These are phyloP conservation scores for Hypoxylon crocopeplum DNA, from an alignment of 495 filamentous ascomycete genomes.

Conservation along the genomic window DNA sequence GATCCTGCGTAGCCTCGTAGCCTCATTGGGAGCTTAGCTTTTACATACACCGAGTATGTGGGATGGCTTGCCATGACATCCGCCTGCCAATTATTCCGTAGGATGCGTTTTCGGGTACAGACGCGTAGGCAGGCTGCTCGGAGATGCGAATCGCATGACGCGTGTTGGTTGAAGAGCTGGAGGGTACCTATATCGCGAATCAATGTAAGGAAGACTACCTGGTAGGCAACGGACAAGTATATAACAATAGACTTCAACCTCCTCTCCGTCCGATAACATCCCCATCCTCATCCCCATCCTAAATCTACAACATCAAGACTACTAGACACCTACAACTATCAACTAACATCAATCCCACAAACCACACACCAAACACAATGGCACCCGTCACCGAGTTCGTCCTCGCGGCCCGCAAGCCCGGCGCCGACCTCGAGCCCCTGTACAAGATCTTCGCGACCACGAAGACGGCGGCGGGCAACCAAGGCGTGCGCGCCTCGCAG, in stretches of 20 bases:
- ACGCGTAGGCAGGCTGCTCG: background rate
- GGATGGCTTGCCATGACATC: no score
- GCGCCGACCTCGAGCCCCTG: background rate
- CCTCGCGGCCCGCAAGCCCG: conserved; percentile 7
- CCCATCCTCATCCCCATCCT: background rate
- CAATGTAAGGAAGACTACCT: background rate
- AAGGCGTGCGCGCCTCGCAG: conserved; percentile 1
- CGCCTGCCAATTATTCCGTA: conserved; percentile 10
- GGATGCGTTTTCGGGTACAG: background rate
- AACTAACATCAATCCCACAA: background rate
- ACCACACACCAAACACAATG: conserved; percentile 9
- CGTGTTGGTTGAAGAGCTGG: background rate
- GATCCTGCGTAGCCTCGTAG: conserved; percentile 13
- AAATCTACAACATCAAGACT: background rate
- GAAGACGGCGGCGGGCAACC: conserved; percentile 8
- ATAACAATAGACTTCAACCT: background rate
- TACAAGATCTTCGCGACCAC: background rate
- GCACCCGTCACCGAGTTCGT: conserved; percentile 27
- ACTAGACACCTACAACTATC: background rate
- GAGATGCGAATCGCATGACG: conserved; percentile 1
- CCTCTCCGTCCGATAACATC: background rate
- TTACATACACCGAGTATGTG: no score
- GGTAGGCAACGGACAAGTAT: no score
- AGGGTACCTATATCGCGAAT: background rate
- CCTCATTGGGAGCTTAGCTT: conserved; percentile 10